Evolutionary conservation across 83 land plant species (phyloP), one percentile per base, ranked within the genome.

Genomic region (Diphasiastrum complanatum): DNA sequence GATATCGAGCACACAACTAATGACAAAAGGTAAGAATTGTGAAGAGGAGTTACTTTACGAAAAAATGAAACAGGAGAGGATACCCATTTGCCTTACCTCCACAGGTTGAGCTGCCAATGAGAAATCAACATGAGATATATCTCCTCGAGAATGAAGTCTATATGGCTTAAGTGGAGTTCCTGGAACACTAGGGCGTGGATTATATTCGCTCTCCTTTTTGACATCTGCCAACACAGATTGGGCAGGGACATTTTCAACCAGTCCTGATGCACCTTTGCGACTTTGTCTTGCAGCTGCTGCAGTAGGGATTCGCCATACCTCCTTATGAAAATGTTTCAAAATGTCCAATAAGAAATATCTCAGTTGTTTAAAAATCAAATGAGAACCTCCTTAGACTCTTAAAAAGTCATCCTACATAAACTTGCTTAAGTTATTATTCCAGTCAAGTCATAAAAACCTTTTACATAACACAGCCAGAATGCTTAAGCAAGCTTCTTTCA

Each of bases 251-350:
- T 72, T 71, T 76, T 91, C 81, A 69, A 40, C 22, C 23, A 40
- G 33, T 0, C 46, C 51, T 29, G 34, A 19, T 19, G 45, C 68
- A 33, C 66, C 43, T 16, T 45, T 25, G 43, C 70, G 81, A 4
- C 73, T 81, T 47, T 87, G 80, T 66, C 65, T 87, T 49, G 77
- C 40, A n/a, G 79, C 87, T 54, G 86, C 88, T 20, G 86, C 79
- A 29, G 97, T 91, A 28, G 97, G 82, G 35, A 80, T 85, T 67
- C 78, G 80, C 97, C 97, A 92, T 25, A 81, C 82, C 73, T 92
- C 95, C 91, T 89, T 70, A 33, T 64, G 5, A 14, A 32, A 47
- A 26, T 18, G 47, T 63, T 36, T 61, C 28, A 3, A 33, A 66
- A 60, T 60, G 36, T 28, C 19, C 19, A 27, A 38, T 8, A 41